These are phyloP conservation scores for Xylaria cubensis DNA, from an alignment of 495 filamentous ascomycete species.

Conservation along the genomic window DNA sequence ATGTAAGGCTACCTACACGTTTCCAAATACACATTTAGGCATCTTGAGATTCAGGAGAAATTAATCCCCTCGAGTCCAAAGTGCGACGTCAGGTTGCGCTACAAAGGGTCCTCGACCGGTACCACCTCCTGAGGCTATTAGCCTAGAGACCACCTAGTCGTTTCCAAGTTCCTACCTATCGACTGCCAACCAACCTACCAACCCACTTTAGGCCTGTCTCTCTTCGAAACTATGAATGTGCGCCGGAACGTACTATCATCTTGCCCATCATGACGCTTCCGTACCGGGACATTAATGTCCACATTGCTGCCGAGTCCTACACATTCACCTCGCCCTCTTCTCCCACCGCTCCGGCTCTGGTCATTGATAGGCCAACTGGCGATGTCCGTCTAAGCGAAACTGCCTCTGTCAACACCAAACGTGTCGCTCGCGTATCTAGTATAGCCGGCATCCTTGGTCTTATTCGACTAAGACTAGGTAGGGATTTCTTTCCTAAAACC, in stretches of 20 bases:
- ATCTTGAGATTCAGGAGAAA: neutral
- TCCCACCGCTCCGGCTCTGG: conserved; percentile 82
- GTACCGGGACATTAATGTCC: conserved; percentile 95
- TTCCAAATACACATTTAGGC: neutral
- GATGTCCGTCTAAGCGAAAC: conserved; percentile 86
- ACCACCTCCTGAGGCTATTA: neutral
- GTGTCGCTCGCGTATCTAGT: conserved; percentile 75
- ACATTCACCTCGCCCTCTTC: conserved; percentile 96
- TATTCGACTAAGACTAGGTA: conserved; percentile 88
- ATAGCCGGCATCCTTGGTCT: conserved; percentile 94
- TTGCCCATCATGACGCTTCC: conserved; percentile 65
- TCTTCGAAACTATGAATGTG: conserved; percentile 30
- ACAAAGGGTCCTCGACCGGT: neutral
- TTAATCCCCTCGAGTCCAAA: neutral
- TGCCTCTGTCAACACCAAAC: conserved; percentile 72
- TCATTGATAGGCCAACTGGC: conserved; percentile 91
- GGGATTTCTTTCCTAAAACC: conserved; percentile 10
- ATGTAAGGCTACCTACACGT: neutral
- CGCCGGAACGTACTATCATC: conserved; percentile 21
- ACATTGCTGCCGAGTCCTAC: conserved; percentile 88
- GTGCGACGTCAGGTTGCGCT: neutral
- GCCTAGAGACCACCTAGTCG: neutral
- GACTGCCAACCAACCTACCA: neutral
- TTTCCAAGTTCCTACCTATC: neutral
- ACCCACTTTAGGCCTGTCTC: neutral